Base-by-base conservation (phyloP, 352 stramenopile genomes). In the Phytophthora ramorum region DNA sequence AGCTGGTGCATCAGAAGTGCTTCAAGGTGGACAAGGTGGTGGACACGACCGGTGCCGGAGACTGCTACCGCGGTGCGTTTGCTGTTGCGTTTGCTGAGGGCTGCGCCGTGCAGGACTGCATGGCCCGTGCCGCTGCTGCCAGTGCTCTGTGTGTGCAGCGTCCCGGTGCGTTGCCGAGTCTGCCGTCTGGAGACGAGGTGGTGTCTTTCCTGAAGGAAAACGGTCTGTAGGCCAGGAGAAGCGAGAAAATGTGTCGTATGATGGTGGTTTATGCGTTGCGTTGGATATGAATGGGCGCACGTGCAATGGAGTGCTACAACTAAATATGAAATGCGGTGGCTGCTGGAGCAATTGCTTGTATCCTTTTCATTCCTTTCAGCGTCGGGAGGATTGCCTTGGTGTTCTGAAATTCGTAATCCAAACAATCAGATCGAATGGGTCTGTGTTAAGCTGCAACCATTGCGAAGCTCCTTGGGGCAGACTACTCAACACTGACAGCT, bases 1-100 rank as follows among this genome's bases (percentile, higher is more conserved):
- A 59, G 0, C 28, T 86, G 4, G 53, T 88, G 14, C 71, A 66
- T 43, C 84, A 94, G 63, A 67, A 70, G 9, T 79, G 70, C 51
- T 82, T 93, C 44, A 48, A 61, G 43, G 82, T 85, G 10, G 67
- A 87, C 20, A 79, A 80, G 10, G 85, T 95, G 16, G 78, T 92
- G 2, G 87, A 95, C 61, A 94, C 85, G 0, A 95, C 87, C 2
- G 87, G 87, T 6, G 87, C 87, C 1, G 87, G 87, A 12, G 87
- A 95, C 38, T 94, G 85, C 69, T 95, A 87, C 58, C 84, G 85
- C 9, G 84, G 74, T 0, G 81, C 81, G 0, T 94, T 94, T 46
- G 87, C 86, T 7, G 85, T 90, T 10, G 69, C 75, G 3, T 63
- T 89, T 26, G 76, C 83, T 14, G 71, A 91, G 30, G 75, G 76